Conservation (phyloP, 2,329 filamentous ascomycete genomes). For the Phyllosticta ampelicida region DNA sequence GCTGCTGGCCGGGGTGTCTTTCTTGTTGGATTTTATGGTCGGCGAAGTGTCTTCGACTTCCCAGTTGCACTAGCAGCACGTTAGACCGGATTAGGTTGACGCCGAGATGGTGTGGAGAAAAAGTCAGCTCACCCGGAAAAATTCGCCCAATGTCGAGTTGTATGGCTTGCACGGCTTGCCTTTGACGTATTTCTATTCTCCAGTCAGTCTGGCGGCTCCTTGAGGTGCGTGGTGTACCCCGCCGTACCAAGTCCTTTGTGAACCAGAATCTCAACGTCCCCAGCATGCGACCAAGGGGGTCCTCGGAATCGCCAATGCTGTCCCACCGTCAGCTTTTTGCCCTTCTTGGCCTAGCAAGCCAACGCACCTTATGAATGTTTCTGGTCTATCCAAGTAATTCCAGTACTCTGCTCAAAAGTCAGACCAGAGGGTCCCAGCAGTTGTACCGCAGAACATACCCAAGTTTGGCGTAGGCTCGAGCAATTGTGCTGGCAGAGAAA, state of each 20-base stretch:
- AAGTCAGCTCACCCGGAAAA: slow-evolving; percentile 63
- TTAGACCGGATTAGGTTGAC: background rate
- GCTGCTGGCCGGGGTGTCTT: slow-evolving; percentile 30
- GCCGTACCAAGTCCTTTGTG: slow-evolving; percentile 73
- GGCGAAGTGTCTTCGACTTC: slow-evolving; percentile 73
- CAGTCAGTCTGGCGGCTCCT: slow-evolving; percentile 14
- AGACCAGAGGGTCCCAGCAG: background rate
- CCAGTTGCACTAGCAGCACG: slow-evolving; percentile 67
- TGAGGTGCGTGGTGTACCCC: background rate
- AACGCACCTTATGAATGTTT: slow-evolving; percentile 64
- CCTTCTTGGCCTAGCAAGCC: background rate
- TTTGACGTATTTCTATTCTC: slow-evolving; percentile 78
- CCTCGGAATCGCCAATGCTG: slow-evolving; percentile 78
- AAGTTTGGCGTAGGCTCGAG: slow-evolving; percentile 93
- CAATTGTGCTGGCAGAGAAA: slow-evolving; percentile 89
- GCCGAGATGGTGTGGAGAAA: background rate
- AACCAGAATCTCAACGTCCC: slow-evolving; percentile 96
- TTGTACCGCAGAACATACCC: slow-evolving; percentile 35
- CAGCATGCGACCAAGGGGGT: slow-evolving; percentile 85
- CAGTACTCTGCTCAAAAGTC: slow-evolving; percentile 62
- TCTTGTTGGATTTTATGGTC: slow-evolving; percentile 35
- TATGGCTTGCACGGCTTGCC: slow-evolving; percentile 98
- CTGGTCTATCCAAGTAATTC: slow-evolving; percentile 93
- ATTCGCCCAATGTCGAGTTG: slow-evolving; percentile 93
- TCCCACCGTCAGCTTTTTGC: slow-evolving; percentile 27